Evolutionary conservation across 108 stramenopile species (phyloP).

Genomic region (Skeletonema tropicum): DNA sequence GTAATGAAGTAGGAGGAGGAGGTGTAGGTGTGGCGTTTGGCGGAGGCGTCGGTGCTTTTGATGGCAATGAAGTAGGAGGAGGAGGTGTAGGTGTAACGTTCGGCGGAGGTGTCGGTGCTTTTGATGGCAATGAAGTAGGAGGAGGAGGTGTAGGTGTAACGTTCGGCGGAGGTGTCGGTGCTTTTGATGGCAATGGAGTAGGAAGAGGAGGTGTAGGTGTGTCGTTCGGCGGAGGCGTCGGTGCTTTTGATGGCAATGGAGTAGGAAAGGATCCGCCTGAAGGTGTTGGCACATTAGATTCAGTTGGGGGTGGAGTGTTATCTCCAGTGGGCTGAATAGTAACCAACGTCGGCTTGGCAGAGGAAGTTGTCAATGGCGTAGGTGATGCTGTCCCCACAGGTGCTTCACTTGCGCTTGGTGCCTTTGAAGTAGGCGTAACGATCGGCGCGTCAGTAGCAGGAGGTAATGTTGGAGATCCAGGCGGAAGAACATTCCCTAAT

Average conservation of each 20-base stretch:
- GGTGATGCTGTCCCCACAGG: background rate
- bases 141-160: background rate
- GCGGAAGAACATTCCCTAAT: background rate
- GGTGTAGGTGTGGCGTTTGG: no score
- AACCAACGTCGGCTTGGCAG: background rate
- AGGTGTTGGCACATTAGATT: background rate
- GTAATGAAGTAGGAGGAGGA: no score
- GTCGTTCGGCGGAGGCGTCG: background rate
- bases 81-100: background rate
- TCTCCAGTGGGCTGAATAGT: background rate
- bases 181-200: background rate
- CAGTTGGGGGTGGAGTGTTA: background rate
- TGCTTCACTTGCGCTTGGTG: background rate
- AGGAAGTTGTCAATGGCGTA: background rate
- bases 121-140: background rate
- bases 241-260: background rate
- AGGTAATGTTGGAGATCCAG: background rate
- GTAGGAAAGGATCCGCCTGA: background rate
- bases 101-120: background rate
- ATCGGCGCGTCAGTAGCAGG: background rate
- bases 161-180: background rate
- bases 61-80: no score
- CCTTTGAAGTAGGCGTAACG: background rate
- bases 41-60: no score
- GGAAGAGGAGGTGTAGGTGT: background rate